Conservation (phyloP, 2,329 filamentous ascomycete genomes). For the Trichoderma atroviride region DNA sequence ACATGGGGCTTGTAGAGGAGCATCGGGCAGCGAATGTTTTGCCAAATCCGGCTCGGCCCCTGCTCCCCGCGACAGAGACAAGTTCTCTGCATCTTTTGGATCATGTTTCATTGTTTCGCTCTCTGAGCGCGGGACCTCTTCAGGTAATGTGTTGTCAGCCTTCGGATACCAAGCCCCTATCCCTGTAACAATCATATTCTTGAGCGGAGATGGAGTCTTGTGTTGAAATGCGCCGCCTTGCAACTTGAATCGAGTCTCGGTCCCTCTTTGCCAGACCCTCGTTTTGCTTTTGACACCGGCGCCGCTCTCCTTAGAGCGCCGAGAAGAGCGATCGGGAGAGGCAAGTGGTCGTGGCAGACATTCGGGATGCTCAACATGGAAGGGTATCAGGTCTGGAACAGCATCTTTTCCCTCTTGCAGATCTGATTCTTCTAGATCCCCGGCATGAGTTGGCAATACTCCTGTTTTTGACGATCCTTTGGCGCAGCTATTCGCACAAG, state of each 20-base stretch:
- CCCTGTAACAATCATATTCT: constrained; percentile 21
- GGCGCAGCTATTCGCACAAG: not conserved
- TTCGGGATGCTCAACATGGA: constrained; percentile 12
- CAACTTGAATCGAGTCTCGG: constrained; percentile 4
- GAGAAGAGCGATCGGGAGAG: not conserved
- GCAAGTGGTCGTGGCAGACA: constrained; percentile 21
- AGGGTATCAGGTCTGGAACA: not conserved
- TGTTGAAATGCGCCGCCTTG: constrained; percentile 7
- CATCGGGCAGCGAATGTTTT: not conserved
- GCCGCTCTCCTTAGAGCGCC: not conserved
- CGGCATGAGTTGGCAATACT: not conserved
- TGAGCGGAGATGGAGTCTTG: constrained; percentile 12
- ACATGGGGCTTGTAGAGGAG: constrained; percentile 9
- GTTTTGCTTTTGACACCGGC: not conserved
- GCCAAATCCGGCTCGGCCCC: not conserved
- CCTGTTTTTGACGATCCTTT: not conserved
- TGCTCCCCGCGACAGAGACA: not conserved
- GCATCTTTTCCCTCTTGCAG: not conserved
- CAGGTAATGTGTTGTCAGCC: not conserved
- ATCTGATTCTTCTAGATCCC: not conserved
- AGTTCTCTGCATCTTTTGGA: no score
- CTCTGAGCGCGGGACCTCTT: not conserved
- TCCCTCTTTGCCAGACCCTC: not conserved
- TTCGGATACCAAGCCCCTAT: constrained; percentile 3
- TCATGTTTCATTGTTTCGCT: not conserved